phyloP scores from a whole-genome alignment of 2,329 filamentous ascomycete genomes.

The Colletotrichum filicis region DNA sequence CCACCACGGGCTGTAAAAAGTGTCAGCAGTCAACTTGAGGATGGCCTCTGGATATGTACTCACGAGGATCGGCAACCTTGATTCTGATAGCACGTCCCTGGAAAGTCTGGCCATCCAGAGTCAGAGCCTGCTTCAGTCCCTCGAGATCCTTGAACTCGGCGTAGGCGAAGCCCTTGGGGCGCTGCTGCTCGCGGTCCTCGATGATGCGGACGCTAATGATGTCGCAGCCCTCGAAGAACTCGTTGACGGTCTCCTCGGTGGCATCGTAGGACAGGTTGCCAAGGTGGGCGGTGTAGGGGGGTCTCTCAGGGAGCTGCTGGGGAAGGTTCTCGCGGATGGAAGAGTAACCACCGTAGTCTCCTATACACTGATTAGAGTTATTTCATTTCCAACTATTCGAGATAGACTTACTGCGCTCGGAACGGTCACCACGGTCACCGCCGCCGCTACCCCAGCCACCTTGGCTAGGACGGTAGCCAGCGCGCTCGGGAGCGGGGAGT shows the following conservation, averaged over 20 bases:
- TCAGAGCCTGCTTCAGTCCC: constrained; percentile 90
- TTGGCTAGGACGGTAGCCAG: constrained; percentile 42
- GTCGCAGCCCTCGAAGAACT: constrained; percentile 87
- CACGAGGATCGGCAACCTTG: constrained; percentile 98
- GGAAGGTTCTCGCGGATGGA: constrained; percentile 66
- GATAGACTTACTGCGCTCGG: constrained; percentile 53
- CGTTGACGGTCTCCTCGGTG: constrained; percentile 82
- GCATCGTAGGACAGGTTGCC: constrained; percentile 98
- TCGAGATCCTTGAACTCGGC: constrained; percentile 92
- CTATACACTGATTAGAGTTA: constrained; percentile 15
- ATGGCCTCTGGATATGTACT: constrained; percentile 51
- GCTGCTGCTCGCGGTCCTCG: constrained; percentile 92
- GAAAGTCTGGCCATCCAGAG: constrained; percentile 83
- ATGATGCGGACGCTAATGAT: constrained; percentile 95
- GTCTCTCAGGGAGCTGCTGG: constrained; percentile 79
- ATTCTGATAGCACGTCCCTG: constrained; percentile 91
- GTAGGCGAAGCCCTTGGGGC: constrained; percentile 98
- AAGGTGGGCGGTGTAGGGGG: constrained; percentile 94
- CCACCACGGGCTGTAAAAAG: constrained; percentile 80
- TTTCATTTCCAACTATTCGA: neutral
- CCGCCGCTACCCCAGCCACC: constrained; percentile 51
- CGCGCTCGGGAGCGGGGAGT: constrained; percentile 62
- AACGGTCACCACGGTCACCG: constrained; percentile 38
- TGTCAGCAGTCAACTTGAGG: constrained; percentile 47
- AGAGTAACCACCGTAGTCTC: constrained; percentile 34